These are phyloP conservation scores for Erodium trifolium DNA, from an alignment of 441 rosid genomes.

Conservation along the genomic window DNA sequence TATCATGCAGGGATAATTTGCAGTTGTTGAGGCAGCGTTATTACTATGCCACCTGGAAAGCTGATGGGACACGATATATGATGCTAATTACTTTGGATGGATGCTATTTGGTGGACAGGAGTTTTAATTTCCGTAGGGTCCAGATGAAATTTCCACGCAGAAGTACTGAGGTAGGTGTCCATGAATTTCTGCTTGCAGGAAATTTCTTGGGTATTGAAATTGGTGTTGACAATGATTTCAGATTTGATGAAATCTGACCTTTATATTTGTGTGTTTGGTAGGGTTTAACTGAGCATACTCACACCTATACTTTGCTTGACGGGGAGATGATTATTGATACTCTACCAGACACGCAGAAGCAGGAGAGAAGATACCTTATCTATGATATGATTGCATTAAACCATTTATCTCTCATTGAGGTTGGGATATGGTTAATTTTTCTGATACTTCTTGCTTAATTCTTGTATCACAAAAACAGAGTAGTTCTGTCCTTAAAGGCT, in stretches of 20 bases:
- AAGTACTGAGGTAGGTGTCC: constrained; percentile 52
- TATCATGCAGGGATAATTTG: constrained; percentile 65
- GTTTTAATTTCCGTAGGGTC: constrained; percentile 81
- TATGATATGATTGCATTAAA: constrained; percentile 94
- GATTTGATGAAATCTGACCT: constrained; percentile 12
- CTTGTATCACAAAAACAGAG: background rate
- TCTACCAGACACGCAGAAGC: constrained; percentile 80
- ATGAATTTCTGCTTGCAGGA: constrained; percentile 16
- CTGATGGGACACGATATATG: constrained; percentile 98
- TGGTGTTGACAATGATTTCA: constrained; percentile 13
- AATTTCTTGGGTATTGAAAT: constrained; percentile 18
- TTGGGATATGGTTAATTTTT: constrained; percentile 22
- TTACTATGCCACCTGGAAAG: constrained; percentile 99
- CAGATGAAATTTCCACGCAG: constrained; percentile 95
- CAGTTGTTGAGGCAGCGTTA: constrained; percentile 88
- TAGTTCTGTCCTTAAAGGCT: background rate
- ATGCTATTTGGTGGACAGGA: constrained; percentile 82
- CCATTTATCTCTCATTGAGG: constrained; percentile 72
- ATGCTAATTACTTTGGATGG: constrained; percentile 88
- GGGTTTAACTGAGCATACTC: constrained; percentile 73
- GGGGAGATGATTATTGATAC: constrained; percentile 98
- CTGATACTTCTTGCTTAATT: background rate
- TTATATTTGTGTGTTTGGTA: constrained; percentile 26
- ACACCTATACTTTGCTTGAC: constrained; percentile 83
- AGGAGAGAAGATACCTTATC: constrained; percentile 96